phyloP scores from a whole-genome alignment of 2,329 filamentous ascomycete genomes.

The Botryotinia convoluta region DNA sequence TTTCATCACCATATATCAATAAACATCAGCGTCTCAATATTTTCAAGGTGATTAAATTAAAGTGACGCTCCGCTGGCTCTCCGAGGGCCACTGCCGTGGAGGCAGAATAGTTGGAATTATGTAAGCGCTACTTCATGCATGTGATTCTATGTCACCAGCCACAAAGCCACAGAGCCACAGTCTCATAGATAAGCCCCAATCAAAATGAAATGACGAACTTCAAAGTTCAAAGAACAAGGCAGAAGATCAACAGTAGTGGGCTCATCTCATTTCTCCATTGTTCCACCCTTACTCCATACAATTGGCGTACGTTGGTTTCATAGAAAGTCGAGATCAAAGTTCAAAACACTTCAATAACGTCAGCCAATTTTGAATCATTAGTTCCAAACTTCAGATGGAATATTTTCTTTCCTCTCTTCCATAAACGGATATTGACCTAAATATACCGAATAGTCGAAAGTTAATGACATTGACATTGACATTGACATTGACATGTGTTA shows the following conservation, averaged over 20 bases:
- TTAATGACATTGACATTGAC: background rate
- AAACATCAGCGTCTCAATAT: background rate
- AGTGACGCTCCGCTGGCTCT: background rate
- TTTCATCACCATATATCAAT: background rate
- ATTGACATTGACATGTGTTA: no score
- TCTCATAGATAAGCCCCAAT: background rate
- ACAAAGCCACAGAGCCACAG: background rate
- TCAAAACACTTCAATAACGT: background rate
- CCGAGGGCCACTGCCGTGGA: background rate
- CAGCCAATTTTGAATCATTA: background rate
- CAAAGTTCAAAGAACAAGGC: background rate
- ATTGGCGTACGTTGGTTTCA: background rate
- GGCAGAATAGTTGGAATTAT: background rate
- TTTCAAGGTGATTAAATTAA: background rate
- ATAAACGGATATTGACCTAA: background rate
- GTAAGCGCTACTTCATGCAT: background rate
- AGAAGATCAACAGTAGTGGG: background rate
- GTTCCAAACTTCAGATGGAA: background rate
- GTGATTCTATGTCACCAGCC: background rate
- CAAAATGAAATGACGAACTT: background rate
- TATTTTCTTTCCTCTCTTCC: background rate
- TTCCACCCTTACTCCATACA: conserved; percentile 5
- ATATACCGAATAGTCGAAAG: background rate
- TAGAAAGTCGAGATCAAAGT: background rate
- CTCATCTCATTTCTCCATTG: background rate